Evolutionary conservation across 441 rosid genomes (phyloP), one percentile per base, ranked within the genome.

Genomic region (Mallotus japonicus): DNA sequence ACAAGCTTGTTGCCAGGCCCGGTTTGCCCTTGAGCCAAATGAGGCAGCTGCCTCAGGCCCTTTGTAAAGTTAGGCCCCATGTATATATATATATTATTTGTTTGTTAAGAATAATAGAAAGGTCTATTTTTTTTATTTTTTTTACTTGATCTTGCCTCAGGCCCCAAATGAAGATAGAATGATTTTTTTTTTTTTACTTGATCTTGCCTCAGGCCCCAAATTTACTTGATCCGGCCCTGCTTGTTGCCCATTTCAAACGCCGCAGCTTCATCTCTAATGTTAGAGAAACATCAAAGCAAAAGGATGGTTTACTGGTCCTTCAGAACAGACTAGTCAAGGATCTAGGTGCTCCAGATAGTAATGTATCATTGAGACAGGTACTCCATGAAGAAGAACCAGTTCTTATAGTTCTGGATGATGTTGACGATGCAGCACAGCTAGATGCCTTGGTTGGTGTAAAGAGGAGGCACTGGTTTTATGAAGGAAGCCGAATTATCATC

Each of bases 221-320:
- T n/a, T n/a, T n/a, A n/a, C n/a, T n/a, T n/a, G n/a, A n/a, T n/a
- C n/a, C n/a, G n/a, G n/a, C n/a, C n/a, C n/a, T n/a, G n/a, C n/a
- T n/a, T n/a, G n/a, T n/a, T n/a, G n/a, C n/a, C n/a, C 67, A 72
- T 42, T 90, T 86, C 32, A 17, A 68, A 37, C 22, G n/a, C 2
- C 77, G 84, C 50, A 77, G 81, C 64, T 89, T 88, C 73, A 76
- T 88, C 55, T 59, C 83, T 37, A 78, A 81, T 51, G 77, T 90
- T 10, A 73, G 87, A 71, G 96, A 86, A 74, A 72, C 14, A 50
- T 83, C 83, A 17, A 51, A 24, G 40, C 69, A 68, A 8, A 32
- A 59, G 34, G 37, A 47, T 57, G 89, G 86, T 8, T 61, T 89
- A 15, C 53, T 81, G 8, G 72, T 71, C 61, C 87, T 87, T 42